Evolutionary conservation across 148 eudicot genomes (phyloP).

Genomic region (Amaranthus hypochondriacus): DNA sequence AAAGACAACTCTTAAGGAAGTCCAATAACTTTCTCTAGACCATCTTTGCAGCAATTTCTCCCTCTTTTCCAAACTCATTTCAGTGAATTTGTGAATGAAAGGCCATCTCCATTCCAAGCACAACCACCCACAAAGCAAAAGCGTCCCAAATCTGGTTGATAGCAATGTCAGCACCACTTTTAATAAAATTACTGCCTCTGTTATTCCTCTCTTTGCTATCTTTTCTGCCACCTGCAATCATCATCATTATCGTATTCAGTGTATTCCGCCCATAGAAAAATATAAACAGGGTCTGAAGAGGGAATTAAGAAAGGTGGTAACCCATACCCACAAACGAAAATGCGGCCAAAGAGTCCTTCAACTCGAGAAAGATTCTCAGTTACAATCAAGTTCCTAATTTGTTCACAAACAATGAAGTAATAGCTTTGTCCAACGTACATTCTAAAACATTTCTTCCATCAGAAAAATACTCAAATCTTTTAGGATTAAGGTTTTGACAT

Average conservation of each 20-base stretch:
- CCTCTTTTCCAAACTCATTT: slow-evolving; percentile 45
- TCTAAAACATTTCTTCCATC: too few relatives aligned
- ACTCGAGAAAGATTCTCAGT: background rate
- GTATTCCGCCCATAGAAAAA: too few relatives aligned
- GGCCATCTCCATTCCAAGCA: slow-evolving; percentile 63
- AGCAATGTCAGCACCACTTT: slow-evolving; percentile 39
- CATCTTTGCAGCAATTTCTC: slow-evolving; percentile 58
- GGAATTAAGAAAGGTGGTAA: background rate
- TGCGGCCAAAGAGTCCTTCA: background rate
- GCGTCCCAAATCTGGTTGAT: slow-evolving; percentile 65
- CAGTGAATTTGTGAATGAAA: slow-evolving; percentile 47
- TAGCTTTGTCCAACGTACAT: too few relatives aligned
- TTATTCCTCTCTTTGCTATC: slow-evolving; percentile 31
- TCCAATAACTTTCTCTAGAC: slow-evolving; percentile 40
- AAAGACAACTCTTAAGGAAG: slow-evolving; percentile 41
- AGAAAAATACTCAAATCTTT: too few relatives aligned
- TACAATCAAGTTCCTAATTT: too few relatives aligned
- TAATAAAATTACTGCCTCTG: slow-evolving; percentile 36
- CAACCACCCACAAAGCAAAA: slow-evolving; percentile 52
- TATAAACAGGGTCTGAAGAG: too few relatives aligned
- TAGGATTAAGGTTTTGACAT: too few relatives aligned
- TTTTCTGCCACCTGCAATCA: slow-evolving; percentile 46
- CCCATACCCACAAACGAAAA: background rate
- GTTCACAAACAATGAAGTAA: too few relatives aligned
- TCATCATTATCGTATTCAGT: too few relatives aligned